These are phyloP conservation scores for Stromatinia cepivora DNA, from an alignment of 2,329 filamentous ascomycete genomes.

Conservation along the genomic window DNA sequence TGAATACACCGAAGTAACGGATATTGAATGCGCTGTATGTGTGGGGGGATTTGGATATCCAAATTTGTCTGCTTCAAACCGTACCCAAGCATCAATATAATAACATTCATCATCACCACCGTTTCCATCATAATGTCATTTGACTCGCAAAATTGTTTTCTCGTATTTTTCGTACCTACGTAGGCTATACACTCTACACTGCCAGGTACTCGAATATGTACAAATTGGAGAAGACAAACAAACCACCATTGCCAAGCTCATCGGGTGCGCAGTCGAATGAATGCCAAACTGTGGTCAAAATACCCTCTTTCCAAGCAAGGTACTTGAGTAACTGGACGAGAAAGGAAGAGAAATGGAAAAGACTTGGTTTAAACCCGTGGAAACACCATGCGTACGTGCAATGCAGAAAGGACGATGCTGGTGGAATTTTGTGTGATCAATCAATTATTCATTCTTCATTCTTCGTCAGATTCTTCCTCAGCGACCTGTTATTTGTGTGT, in stretches of 20 bases:
- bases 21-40: no score
- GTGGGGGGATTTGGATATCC: no score
- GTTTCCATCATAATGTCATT: no score
- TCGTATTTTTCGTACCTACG: not conserved
- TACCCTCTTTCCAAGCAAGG: not conserved
- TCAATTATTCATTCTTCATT: conserved; percentile 16
- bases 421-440: conserved; percentile 9
- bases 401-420: conserved; percentile 14
- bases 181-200: not conserved
- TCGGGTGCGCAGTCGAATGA: conserved; percentile 3
- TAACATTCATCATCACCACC: no score
- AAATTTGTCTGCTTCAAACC: no score
- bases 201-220: not conserved
- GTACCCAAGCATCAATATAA: no score
- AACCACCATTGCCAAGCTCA: not conserved
- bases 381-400: conserved; percentile 18
- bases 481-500: conserved; percentile 18
- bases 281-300: conserved; percentile 2
- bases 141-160: no score
- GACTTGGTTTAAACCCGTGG: not conserved
- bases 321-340: not conserved
- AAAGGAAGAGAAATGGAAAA: not conserved
- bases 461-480: conserved; percentile 25
- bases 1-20: no score
- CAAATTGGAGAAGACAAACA: not conserved